Evolutionary conservation across 225 moss, liverwort and hornwort genomes (phyloP).

Genomic region (Marchantia paleacea): DNA sequence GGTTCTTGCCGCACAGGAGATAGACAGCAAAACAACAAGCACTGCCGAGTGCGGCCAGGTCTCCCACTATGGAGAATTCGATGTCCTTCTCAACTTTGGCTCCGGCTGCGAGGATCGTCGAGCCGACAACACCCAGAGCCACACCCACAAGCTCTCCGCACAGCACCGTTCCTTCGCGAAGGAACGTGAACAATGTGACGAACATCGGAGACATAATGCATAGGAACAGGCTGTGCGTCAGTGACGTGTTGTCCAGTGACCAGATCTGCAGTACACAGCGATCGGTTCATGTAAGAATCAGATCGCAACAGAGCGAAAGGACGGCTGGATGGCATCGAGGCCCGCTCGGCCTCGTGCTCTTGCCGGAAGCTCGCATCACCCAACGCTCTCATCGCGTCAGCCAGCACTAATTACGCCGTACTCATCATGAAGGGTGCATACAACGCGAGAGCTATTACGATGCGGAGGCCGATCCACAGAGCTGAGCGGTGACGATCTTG

Average conservation of each 20-base stretch:
- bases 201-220: slow-evolving; percentile 62
- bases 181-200: slow-evolving; percentile 51
- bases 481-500: too few species aligned
- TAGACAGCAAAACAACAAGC: slow-evolving; percentile 41
- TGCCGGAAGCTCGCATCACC: too few species aligned
- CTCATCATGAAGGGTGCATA: neutral
- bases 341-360: too few species aligned
- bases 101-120: slow-evolving; percentile 55
- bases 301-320: neutral
- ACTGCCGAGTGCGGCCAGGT: slow-evolving; percentile 45
- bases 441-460: neutral
- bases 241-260: slow-evolving; percentile 66
- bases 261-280: slow-evolving; percentile 58
- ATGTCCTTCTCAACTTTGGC: slow-evolving; percentile 53
- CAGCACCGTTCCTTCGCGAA: slow-evolving; percentile 49
- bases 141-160: slow-evolving; percentile 55
- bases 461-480: too few species aligned
- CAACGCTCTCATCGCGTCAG: neutral
- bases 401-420: neutral
- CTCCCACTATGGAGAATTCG: slow-evolving; percentile 54
- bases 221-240: slow-evolving; percentile 71
- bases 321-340: too few species aligned
- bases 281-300: neutral
- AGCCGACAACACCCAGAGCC: slow-evolving; percentile 55
- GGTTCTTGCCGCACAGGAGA: slow-evolving; percentile 54